Base-by-base conservation (phyloP, 495 filamentous ascomycete genomes). In the Neurospora tetrasperma region DNA sequence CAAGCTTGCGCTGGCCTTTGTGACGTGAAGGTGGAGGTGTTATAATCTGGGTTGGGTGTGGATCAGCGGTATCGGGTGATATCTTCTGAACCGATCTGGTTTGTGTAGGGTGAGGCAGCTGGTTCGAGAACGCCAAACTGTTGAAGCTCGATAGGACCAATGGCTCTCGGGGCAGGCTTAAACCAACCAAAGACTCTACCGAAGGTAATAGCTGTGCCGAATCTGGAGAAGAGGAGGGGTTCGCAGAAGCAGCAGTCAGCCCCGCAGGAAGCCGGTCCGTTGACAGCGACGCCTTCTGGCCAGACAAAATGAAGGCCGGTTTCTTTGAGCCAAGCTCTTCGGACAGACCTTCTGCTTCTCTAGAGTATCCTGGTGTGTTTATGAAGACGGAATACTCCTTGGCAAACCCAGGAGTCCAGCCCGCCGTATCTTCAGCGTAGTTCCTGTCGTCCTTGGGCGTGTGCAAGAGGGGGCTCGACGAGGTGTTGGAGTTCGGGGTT, bases 401-500 rank as follows among this genome's bases (percentile, higher is more conserved):
- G 74, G 86, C 85, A 81, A 88, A 87, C 35, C 82, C 83, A 74
- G 86, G 86, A 11, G 86, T 87, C 84, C 86, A 87, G 72, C 84
- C 80, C 74, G 79, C 82, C 40, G 82, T 79, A 46, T 86, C 83
- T 76, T 86, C 85, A 72, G 85, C 86, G 44, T 78, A 79, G 69
- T 78, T 82, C 72, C 80, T 80, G 75, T 80, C 83, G 70, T 78
- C 78, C 78, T 89, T 91, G 23, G 91, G 90, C 16, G 91, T 93
- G 73, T 90, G 87, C 79, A 93, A 91, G 71, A 87, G 82, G 44
- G 86, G 84, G 76, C 85, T 88, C 76, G 88, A 88, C 68, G 92
- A 90, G 44, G 84, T 81, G 71, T 86, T 78, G 68, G 90, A 90
- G 35, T 86, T 91, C 74, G 92, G 91, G 54, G 91, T 93, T 81